Base-by-base conservation (phyloP, 2,329 filamentous ascomycete species). In the Calycina herbarum region DNA sequence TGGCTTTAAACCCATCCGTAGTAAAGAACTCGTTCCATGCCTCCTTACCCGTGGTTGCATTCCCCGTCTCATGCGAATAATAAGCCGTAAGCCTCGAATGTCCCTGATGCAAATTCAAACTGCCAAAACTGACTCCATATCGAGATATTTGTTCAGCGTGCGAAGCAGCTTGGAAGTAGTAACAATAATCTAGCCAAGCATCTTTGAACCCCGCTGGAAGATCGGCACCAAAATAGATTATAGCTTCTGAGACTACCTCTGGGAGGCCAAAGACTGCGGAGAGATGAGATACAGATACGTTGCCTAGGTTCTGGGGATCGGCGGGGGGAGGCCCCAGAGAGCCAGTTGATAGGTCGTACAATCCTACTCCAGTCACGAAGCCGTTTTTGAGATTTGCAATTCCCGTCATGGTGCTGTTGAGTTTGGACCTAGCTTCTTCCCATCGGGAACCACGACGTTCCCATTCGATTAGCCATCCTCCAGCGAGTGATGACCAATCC, bases 1-100 rank as follows among this genome's bases (percentile, higher is more conserved):
- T 70, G 0, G 77, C 76, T 66, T 77, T 77, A 6, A 82, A 77
- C 0, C 84, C 84, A 65, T 83, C 81, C 5, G 78, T 80, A 56
- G 77, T 75, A 27, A 81, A 79, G 68, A 85, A 87, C 73, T 86
- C 83, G 0, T 76, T 74, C 85, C 85, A 88, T 0, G 85, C 84
- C 1, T 82, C 78, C 17, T 76, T 69, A 0, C 82, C 84, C 3
- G 85, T 76, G 0, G 79, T 83, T 0, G 74, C 75, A 63, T 86
- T 85, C 4, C 75, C 74, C 0, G 75, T 72, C 63, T 78, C 76
- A 27, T 75, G 72, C 0, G 84, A 83, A 1, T 79, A 82, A 69
- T 84, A 87, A 0, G 85, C 86, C 1, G 85, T 83, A 7, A 88
- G 77, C 1, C 85, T 80, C 1, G 85, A 86, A 71, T 88, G 86